phyloP scores from a whole-genome alignment of 768 basidiomycete species.

The Tricholoma terreum region DNA sequence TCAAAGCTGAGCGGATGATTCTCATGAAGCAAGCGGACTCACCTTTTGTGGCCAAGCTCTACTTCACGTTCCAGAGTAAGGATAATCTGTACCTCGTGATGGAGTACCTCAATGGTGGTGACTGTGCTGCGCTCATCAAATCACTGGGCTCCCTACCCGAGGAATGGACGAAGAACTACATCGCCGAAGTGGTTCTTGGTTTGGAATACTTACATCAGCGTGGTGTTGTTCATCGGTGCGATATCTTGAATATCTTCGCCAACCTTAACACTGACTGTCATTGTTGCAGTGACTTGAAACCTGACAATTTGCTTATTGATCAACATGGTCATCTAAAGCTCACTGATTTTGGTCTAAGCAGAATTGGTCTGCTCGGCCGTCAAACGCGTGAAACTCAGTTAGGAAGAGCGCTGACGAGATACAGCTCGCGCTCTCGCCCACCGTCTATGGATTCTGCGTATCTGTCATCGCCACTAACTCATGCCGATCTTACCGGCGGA shows the following conservation, averaged over 20 bases:
- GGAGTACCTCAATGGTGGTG: constrained; percentile 99
- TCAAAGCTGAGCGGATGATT: constrained; percentile 99
- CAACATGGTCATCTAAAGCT: constrained; percentile 95
- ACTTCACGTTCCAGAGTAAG: constrained; percentile 99
- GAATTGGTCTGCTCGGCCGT: constrained; percentile 96
- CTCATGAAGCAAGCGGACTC: constrained; percentile 99
- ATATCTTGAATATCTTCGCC: constrained; percentile 5
- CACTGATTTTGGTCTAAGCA: constrained; percentile 95
- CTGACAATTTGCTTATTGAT: constrained; percentile 97
- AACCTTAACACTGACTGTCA: constrained; percentile 1
- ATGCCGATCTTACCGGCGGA: constrained; percentile 52
- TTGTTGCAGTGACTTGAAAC: constrained; percentile 84
- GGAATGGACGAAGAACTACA: constrained; percentile 95
- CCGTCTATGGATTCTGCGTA: constrained; percentile 81
- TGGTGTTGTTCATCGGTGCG: constrained; percentile 94
- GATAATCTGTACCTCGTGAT: constrained; percentile 98
- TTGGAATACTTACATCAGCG: constrained; percentile 95
- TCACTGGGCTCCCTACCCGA: constrained; percentile 90
- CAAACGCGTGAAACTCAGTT: constrained; percentile 77
- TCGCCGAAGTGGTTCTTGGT: constrained; percentile 94
- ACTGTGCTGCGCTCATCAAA: constrained; percentile 96
- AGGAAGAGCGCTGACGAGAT: constrained; percentile 45
- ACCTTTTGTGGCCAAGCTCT: constrained; percentile 95
- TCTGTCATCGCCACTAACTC: constrained; percentile 71
- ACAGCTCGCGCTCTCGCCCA: constrained; percentile 73